Base-by-base conservation (phyloP, 192 early-diverging fungal genomes). In the Lobosporangium transversale region DNA sequence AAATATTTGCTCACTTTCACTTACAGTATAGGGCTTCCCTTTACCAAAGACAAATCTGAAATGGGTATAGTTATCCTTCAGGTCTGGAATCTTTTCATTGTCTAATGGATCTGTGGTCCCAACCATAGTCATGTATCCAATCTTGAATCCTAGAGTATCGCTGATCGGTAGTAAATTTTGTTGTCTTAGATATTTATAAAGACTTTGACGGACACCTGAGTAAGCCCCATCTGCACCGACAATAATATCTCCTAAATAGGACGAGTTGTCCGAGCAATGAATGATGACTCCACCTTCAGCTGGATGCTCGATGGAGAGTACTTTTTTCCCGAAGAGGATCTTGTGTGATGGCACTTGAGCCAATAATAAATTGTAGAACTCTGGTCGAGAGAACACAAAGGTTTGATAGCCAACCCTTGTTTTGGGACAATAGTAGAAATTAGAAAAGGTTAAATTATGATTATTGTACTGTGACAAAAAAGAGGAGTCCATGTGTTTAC, bases 361-460 rank as follows among this genome's bases (percentile, higher is more conserved):
- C 0, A 69, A 27, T 30, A 69, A n/a, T 29, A 69, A 52, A 5
- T 69, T 42, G 37, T 69, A 69, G 3, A 69, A 42, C 29, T 49
- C 23, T 45, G 67, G 67, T 4, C 67, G 58, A 37, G 58, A 69
- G 26, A 69, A 69, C 1, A 67, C 65, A 40, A 67, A 20, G 32
- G 48, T 57, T 24, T 56, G 44, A 42, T 57, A 57, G 26, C 53
- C 54, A 17, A 24, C 21, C 43, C 53, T 67, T 43, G 21, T 36
- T 50, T 15, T 10, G 14, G 18, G 5, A 17, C 2, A 23, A 30
- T 26, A 15, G 44, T 29, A 21, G 18, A 20, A 45, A 29, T 20
- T 45, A 10, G 3, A 7, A 20, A 44, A 32, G 24, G 10, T 4
- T 21, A 8, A n/a, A 9, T 47, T 45, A 23, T 30, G 20, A 18